Base-by-base conservation (phyloP, 345 rosid species). In the Stellera chamaejasme region DNA sequence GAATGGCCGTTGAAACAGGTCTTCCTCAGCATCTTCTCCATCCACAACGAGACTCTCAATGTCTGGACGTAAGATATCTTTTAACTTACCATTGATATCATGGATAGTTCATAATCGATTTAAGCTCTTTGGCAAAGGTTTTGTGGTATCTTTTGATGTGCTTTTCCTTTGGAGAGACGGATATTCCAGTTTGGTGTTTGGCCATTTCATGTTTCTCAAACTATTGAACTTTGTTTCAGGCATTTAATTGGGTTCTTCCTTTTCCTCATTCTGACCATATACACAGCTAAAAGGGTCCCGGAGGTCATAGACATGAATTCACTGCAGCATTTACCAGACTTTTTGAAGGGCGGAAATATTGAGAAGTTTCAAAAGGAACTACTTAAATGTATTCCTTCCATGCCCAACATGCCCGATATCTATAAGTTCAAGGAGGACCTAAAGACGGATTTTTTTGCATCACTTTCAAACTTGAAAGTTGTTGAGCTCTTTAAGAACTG, bases 191-290 rank as follows among this genome's bases (percentile, higher is more conserved):
- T 6, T 2, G 46, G 26, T 32, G 26, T 28, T 6, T 2, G 46
- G 26, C 3, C 45, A 19, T 25, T 3, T 52, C 27, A 45, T 62
- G 51, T 16, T 12, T 49, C 52, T 49, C 14, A 46, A 28, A 44
- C 28, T 15, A 2, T 32, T 61, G 32, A 25, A 13, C 51, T 57
- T 56, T 53, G 47, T 32, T 69, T 28, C 72, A 69, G 73, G 73
- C 69, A 64, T 59, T 69, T 63, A 65, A 55, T 69, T 55, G 73
- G 73, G 28, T 67, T 67, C 64, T 63, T 63, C 56, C 67, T 69
- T 58, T 69, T 69, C 56, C 61, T 69, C 45, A 59, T 54, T 48
- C 61, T 64, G 10, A 59, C 73, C 43, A 58, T 69, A 54, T 64
- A 54, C 54, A 69, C 73, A 13, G 73, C 69, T 42, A 32, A 11